Evolutionary conservation across 2,329 filamentous ascomycete species (phyloP), one percentile per base, ranked within the genome.

Genomic region (Neodidymelliopsis sp.): DNA sequence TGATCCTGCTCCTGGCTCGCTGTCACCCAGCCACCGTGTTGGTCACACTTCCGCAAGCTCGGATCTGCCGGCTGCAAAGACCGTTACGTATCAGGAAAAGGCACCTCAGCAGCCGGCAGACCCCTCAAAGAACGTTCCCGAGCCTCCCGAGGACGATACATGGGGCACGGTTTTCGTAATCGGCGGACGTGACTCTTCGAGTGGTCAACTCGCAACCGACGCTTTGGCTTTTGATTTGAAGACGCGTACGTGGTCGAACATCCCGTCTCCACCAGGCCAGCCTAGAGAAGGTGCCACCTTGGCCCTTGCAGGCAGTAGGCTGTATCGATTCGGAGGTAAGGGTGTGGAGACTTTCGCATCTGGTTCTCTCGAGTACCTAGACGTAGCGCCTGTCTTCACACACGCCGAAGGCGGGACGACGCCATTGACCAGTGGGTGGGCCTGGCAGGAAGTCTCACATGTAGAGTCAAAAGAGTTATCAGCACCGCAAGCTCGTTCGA

Each of bases 141-240:
- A 77, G 15, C 74, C 74, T 2, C 63, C 74, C 3, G 65, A 65
- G 4, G 42, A 66, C 2, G 68, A 72, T 42, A 63, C 71, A 1
- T 79, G 79, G 65, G 78, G 79, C 33, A 79, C 81, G 2, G 63
- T 84, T 6, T 72, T 84, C 35, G 65, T 84, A 0, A 70, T 80
- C 33, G 81, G 80, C 16, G 82, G 82, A 3, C 66, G 54, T 7
- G 56, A 66, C 16, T 52, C 37, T 12, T 40, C 51, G n/a, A 62
- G 30, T 7, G 50, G 53, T 7, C 39, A 64, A 24, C 56, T 70
- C 2, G 53, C 74, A 7, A 73, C 69, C 7, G 81, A 84, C 53
- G 74, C 76, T 7, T 81, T 81, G 73, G 70, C 77, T 25, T 83
- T 82, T 56, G 76, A 82, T 48, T 72, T 81, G 29, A 68, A 69